A percentile compares a stretch with the other conserved stretches of the same genome.
Conservation (phyloP, 345 rosid species). For the Bruguiera sexangula region DNA sequence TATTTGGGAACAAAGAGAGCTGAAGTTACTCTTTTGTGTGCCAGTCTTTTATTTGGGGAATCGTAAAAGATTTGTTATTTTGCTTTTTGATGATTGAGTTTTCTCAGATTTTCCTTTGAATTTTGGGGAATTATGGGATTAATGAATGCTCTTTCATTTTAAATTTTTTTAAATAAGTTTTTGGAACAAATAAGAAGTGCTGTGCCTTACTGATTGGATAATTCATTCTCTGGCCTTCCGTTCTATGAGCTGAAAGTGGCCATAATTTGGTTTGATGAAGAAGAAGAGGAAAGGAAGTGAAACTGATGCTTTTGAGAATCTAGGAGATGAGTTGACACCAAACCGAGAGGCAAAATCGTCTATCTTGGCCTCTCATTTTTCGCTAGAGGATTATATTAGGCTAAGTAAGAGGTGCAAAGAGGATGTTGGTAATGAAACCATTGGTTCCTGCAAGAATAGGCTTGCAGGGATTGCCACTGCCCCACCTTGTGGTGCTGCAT, state of each 20-base stretch:
- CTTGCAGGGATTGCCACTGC: conserved; percentile 86
- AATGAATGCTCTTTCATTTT: not conserved
- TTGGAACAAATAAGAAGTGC: not conserved
- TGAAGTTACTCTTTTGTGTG: too few species aligned
- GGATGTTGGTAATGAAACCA: conserved; percentile 45
- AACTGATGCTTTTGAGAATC: conserved; percentile 40
- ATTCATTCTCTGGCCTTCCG: not conserved
- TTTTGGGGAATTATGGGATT: not conserved
- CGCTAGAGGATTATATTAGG: conserved; percentile 74
- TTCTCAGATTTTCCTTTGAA: not conserved
- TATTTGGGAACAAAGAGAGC: not conserved
- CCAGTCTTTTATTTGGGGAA: not conserved
- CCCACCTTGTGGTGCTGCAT: conserved; percentile 84
- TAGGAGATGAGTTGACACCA: conserved; percentile 30
- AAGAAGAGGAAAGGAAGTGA: conserved; percentile 92
- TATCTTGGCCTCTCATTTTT: conserved; percentile 61
- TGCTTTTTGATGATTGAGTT: not conserved
- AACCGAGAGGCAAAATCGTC: conserved; percentile 40
- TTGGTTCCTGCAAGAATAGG: conserved; percentile 65
- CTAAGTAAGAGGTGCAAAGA: conserved; percentile 77
- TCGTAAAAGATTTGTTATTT: not conserved
- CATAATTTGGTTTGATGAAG: conserved; percentile 59
- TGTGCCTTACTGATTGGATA: not conserved
- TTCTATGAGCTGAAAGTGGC: conserved; percentile 5
- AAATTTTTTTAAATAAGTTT: too few species aligned